These are phyloP conservation scores for Trypanosoma platydactyli DNA, from an alignment of 208 protist genomes.

Conservation along the genomic window DNA sequence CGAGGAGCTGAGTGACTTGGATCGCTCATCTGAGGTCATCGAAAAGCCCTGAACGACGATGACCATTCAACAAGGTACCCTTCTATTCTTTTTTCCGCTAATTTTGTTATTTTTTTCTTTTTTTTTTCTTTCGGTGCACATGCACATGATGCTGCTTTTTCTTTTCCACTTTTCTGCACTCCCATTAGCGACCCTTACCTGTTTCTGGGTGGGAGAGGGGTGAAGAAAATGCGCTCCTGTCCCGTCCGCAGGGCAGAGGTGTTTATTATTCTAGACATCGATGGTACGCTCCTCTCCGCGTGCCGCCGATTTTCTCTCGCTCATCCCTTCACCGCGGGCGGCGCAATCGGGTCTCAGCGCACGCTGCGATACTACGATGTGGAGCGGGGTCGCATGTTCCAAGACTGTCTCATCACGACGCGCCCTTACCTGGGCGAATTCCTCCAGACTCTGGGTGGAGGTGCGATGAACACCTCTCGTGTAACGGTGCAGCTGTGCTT, in stretches of 20 bases:
- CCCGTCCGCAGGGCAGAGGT: slow-evolving; percentile 27
- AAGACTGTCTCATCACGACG: slow-evolving; percentile 25
- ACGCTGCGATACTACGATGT: slow-evolving; percentile 17
- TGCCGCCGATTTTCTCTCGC: slow-evolving; percentile 9
- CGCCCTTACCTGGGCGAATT: slow-evolving; percentile 43
- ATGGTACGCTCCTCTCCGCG: slow-evolving; percentile 43
- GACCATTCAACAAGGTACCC: too few relatives aligned
- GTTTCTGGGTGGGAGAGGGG: not conserved
- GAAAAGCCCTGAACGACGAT: too few relatives aligned
- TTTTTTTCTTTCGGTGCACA: slow-evolving; percentile 4
- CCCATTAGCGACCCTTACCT: not conserved
- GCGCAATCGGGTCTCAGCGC: not conserved
- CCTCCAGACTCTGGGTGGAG: slow-evolving; percentile 22
- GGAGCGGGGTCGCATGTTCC: not conserved
- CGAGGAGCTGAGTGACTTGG: slow-evolving; percentile 33
- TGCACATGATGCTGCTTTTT: not conserved
- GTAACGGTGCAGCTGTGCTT: slow-evolving; percentile 33
- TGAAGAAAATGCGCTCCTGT: not conserved
- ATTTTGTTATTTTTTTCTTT: slow-evolving; percentile 5
- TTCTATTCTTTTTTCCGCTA: too few relatives aligned
- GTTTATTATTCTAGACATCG: slow-evolving; percentile 58
- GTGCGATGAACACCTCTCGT: slow-evolving; percentile 30
- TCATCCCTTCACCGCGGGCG: not conserved
- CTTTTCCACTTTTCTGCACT: not conserved
- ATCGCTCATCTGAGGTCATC: not conserved